These are phyloP conservation scores for Alternaria alternata DNA, from an alignment of 2,329 filamentous ascomycete genomes.

Conservation along the genomic window DNA sequence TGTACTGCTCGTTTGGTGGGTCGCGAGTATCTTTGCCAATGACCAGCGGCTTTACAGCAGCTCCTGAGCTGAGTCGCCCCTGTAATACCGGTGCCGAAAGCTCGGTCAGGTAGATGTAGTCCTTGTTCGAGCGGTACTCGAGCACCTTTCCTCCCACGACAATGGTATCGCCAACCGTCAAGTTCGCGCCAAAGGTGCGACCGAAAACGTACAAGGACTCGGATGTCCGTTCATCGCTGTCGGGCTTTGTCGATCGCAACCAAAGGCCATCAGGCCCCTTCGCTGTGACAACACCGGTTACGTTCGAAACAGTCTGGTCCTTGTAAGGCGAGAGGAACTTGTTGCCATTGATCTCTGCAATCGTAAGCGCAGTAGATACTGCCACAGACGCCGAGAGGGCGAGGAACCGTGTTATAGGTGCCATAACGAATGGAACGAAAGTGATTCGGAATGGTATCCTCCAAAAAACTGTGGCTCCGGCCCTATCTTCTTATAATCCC, in stretches of 20 bases:
- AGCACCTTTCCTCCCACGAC: constrained; percentile 66
- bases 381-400: constrained; percentile 28
- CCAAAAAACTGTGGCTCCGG: not conserved
- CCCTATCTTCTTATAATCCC: not conserved
- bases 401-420: constrained; percentile 23
- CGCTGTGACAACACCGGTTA: constrained; percentile 71
- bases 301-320: constrained; percentile 64
- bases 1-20: constrained; percentile 70
- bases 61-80: constrained; percentile 62
- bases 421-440: constrained; percentile 14
- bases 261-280: constrained; percentile 69
- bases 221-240: constrained; percentile 65
- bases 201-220: constrained; percentile 73
- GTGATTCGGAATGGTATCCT: not conserved
- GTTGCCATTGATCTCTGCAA: constrained; percentile 72
- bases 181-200: constrained; percentile 53
- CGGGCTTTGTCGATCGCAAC: constrained; percentile 67
- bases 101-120: constrained; percentile 71
- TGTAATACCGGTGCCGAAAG: constrained; percentile 65
- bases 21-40: constrained; percentile 65
- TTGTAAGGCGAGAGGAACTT: constrained; percentile 69
- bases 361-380: constrained; percentile 32
- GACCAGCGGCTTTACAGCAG: constrained; percentile 64
- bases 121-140: constrained; percentile 65
- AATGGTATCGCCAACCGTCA: constrained; percentile 68